Conservation (phyloP, 768 basidiomycete genomes). For the Rhizopogon rudus region DNA sequence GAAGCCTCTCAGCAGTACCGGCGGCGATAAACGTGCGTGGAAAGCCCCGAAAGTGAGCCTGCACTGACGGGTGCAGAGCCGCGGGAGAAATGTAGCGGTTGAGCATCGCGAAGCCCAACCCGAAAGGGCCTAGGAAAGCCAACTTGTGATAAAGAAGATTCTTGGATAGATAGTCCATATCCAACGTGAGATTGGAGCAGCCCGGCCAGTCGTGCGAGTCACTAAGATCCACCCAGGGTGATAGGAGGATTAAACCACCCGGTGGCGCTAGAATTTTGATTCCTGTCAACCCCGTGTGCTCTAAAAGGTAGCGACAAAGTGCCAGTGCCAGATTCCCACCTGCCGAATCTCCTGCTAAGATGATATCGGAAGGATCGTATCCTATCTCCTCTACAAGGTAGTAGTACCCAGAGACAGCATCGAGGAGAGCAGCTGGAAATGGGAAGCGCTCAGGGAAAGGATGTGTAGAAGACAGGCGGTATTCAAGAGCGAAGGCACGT, state of each 20-base stretch:
- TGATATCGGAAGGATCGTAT: constrained; percentile 55
- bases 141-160: constrained; percentile 28
- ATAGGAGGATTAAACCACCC: constrained; percentile 45
- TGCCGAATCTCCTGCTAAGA: constrained; percentile 71
- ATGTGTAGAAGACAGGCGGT: constrained; percentile 53
- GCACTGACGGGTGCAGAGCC: constrained; percentile 32
- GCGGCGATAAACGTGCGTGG: constrained; percentile 56
- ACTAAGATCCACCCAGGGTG: constrained; percentile 49
- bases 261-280: constrained; percentile 27
- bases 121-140: constrained; percentile 48
- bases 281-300: constrained; percentile 39
- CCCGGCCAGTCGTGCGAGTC: constrained; percentile 33
- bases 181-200: constrained; percentile 34
- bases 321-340: constrained; percentile 61
- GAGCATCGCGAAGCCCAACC: constrained; percentile 35
- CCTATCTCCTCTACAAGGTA: constrained; percentile 58
- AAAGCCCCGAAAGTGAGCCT: constrained; percentile 47
- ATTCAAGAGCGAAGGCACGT: constrained; percentile 62
- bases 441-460: constrained; percentile 43
- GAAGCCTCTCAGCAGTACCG: constrained; percentile 54
- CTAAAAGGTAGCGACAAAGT: constrained; percentile 55
- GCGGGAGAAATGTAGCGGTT: constrained; percentile 60
- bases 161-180: constrained; percentile 20
- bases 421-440: constrained; percentile 74
- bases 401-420: constrained; percentile 68